Evolutionary conservation across 2,329 filamentous ascomycete genomes (phyloP).

Genomic region (Calonectria pseudoreteaudii): DNA sequence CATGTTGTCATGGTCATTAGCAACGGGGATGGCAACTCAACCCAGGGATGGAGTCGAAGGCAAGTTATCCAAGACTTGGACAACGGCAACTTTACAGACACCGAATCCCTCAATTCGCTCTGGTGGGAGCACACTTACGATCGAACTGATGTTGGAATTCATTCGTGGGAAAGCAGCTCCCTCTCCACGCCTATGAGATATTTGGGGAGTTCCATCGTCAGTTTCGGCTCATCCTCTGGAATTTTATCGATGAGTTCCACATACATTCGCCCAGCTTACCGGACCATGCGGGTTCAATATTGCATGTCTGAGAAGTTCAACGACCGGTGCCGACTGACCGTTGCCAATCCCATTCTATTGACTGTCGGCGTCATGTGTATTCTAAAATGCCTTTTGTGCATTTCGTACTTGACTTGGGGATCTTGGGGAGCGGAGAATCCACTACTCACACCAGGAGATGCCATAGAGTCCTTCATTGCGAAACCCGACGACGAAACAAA

Average conservation of each 20-base stretch:
- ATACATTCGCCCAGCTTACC: background rate
- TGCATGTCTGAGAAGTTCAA: conserved; percentile 28
- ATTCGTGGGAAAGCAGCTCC: background rate
- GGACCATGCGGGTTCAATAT: conserved; percentile 14
- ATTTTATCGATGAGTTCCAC: conserved; percentile 2
- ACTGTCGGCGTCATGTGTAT: conserved; percentile 31
- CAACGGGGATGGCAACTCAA: conserved; percentile 20
- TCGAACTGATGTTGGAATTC: conserved; percentile 13
- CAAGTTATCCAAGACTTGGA: conserved; percentile 21
- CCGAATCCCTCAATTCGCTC: conserved; percentile 1
- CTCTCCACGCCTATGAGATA: background rate
- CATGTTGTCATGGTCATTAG: conserved; percentile 28
- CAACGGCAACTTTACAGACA: background rate
- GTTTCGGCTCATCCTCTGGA: conserved; percentile 13
- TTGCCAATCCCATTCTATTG: conserved; percentile 29
- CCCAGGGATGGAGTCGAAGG: conserved; percentile 24
- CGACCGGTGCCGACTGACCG: conserved; percentile 22
- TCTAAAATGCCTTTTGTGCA: conserved; percentile 24
- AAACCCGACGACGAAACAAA: conserved; percentile 28
- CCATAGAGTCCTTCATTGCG: conserved; percentile 31
- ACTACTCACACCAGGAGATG: conserved; percentile 32
- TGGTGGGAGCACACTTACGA: conserved; percentile 13
- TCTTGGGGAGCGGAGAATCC: conserved; percentile 28
- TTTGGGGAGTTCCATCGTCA: background rate
- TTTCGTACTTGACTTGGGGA: conserved; percentile 16